A percentile compares a stretch with the other conserved stretches of the same genome.
These are phyloP conservation scores for Candolleomyces eurysporus DNA, from an alignment of 768 basidiomycete species.

Conservation along the genomic window DNA sequence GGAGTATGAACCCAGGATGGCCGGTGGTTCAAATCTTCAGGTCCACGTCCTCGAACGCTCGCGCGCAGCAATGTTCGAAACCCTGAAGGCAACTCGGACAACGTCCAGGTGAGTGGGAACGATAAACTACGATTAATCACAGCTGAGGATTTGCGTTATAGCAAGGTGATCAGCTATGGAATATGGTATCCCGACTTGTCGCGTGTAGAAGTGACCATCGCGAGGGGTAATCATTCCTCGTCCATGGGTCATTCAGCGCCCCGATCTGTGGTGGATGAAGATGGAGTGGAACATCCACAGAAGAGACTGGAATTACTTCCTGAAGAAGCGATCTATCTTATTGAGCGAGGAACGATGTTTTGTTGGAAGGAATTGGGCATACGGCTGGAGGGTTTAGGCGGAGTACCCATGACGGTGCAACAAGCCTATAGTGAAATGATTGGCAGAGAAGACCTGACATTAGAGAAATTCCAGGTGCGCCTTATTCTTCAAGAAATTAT, in stretches of 20 bases:
- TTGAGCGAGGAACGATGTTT: conserved; percentile 86
- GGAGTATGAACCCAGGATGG: conserved; percentile 82
- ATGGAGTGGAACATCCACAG: conserved; percentile 41
- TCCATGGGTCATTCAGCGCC: conserved; percentile 80
- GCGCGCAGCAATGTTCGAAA: conserved; percentile 83
- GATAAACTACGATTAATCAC: background rate
- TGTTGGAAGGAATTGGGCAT: conserved; percentile 64
- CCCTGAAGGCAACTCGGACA: conserved; percentile 68
- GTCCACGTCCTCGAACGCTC: conserved; percentile 77
- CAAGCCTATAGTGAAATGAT: conserved; percentile 88
- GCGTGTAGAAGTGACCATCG: conserved; percentile 65
- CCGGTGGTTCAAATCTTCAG: conserved; percentile 73
- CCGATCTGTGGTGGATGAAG: conserved; percentile 33
- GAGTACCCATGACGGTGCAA: conserved; percentile 85
- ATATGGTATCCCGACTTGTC: conserved; percentile 71
- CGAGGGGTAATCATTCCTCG: conserved; percentile 81
- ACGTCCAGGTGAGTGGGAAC: conserved; percentile 63
- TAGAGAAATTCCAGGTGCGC: conserved; percentile 86
- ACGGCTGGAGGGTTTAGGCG: conserved; percentile 42
- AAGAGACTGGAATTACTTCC: conserved; percentile 85
- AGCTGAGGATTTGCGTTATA: conserved; percentile 23
- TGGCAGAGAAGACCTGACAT: conserved; percentile 68
- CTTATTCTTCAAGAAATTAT: background rate
- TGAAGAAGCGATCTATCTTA: conserved; percentile 91
- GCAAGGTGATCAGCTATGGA: conserved; percentile 78